Conservation (phyloP, 371 early-diverging fungal genomes). For the Mucor mucedo region DNA sequence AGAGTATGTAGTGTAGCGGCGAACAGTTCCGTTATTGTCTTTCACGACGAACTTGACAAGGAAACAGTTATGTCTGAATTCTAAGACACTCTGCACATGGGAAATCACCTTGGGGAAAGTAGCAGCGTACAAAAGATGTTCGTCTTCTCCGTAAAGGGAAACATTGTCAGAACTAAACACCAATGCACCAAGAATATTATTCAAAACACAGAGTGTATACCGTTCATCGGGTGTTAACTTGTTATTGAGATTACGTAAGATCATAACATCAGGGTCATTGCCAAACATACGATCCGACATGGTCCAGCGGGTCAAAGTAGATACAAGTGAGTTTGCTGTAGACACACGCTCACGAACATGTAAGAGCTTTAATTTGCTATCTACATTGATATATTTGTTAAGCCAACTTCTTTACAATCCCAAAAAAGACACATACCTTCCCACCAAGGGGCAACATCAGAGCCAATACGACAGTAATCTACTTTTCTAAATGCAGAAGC, state of each 20-base stretch:
- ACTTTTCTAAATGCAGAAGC: conserved; percentile 57
- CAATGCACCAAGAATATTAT: conserved; percentile 63
- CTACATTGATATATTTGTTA: conserved; percentile 20
- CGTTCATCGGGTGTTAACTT: conserved; percentile 53
- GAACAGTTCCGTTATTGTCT: conserved; percentile 14
- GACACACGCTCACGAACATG: conserved; percentile 68
- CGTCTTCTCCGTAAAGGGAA: conserved; percentile 43
- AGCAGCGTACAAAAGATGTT: conserved; percentile 46
- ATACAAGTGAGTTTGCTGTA: conserved; percentile 59
- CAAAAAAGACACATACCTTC: conserved; percentile 36
- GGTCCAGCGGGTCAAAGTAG: conserved; percentile 60
- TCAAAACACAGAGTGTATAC: conserved; percentile 59
- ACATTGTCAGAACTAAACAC: conserved; percentile 64
- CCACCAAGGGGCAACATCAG: conserved; percentile 65
- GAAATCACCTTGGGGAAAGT: conserved; percentile 55
- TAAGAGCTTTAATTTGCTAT: conserved; percentile 52
- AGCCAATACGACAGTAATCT: conserved; percentile 67
- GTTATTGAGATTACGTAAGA: conserved; percentile 57
- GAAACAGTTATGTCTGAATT: conserved; percentile 50
- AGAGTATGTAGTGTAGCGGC: conserved; percentile 46
- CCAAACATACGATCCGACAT: conserved; percentile 66
- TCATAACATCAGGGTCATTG: conserved; percentile 68
- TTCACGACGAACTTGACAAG: conserved; percentile 40
- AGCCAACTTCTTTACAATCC: too few relatives aligned
- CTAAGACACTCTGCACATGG: conserved; percentile 46